These are phyloP conservation scores for Chrysanthemum seticuspe DNA, from an alignment of 129 eudicot species.

Conservation along the genomic window DNA sequence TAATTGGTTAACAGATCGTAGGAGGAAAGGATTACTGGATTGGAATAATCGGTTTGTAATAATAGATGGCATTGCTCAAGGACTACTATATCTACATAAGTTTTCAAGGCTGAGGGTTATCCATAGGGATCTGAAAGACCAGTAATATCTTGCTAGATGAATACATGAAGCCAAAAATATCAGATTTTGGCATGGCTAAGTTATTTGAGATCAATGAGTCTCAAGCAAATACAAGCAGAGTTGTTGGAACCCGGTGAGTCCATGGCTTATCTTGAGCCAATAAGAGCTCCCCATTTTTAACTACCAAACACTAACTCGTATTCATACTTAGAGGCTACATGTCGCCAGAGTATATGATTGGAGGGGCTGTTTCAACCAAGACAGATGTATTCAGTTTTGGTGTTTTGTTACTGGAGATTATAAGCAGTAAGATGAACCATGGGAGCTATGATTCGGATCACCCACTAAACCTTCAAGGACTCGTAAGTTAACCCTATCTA, in stretches of 20 bases:
- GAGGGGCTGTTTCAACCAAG: no score
- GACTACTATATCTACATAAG: slow-evolving; percentile 35
- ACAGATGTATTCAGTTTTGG: no score
- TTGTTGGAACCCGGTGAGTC: slow-evolving; percentile 37
- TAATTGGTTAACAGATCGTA: slow-evolving; percentile 17
- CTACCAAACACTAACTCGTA: not conserved
- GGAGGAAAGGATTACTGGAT: slow-evolving; percentile 13
- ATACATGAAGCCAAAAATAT: slow-evolving; percentile 32
- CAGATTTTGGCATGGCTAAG: slow-evolving; percentile 37
- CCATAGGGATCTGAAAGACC: slow-evolving; percentile 36
- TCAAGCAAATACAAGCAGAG: slow-evolving; percentile 31
- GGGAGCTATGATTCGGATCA: no score
- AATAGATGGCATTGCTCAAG: slow-evolving; percentile 37
- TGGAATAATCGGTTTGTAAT: slow-evolving; percentile 32
- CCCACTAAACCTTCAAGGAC: no score
- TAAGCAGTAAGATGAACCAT: no score
- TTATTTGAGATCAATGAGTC: slow-evolving; percentile 25
- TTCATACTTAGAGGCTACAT: no score
- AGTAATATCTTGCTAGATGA: slow-evolving; percentile 38
- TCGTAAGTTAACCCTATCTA: no score
- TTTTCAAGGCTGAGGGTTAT: slow-evolving; percentile 34
- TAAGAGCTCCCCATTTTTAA: not conserved
- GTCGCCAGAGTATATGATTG: no score
- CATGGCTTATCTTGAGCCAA: not conserved
- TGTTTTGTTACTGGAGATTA: no score